Evolutionary conservation across 1,139 yeast species (phyloP).

Genomic region (Lodderomyces theae): DNA sequence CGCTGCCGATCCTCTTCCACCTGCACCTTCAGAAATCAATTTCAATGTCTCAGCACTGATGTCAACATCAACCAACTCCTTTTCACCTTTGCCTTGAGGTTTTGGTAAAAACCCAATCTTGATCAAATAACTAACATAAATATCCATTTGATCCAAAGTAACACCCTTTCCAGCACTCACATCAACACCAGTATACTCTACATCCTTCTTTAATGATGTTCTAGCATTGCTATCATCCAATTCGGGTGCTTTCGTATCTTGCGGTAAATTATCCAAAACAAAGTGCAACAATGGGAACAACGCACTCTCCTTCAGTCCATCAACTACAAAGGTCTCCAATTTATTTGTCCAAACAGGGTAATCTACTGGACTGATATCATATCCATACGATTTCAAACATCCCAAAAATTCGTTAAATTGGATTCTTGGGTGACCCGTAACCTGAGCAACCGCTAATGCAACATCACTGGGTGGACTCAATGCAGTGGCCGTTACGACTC

Average conservation of each 20-base stretch:
- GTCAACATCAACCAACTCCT: conserved; percentile 55
- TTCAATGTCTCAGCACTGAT: conserved; percentile 59
- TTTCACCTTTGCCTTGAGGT: conserved; percentile 45
- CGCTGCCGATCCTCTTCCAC: conserved; percentile 74
- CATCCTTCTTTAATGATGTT: conserved; percentile 58
- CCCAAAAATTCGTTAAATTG: conserved; percentile 73
- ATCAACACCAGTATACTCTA: conserved; percentile 63
- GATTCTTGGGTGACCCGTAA: conserved; percentile 95
- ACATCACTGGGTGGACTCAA: conserved; percentile 62
- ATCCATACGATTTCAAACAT: conserved; percentile 68
- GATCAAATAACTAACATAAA: conserved; percentile 75
- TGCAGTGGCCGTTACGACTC: conserved; percentile 81
- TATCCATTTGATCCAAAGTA: conserved; percentile 60
- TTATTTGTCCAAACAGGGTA: conserved; percentile 77
- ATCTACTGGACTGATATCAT: conserved; percentile 56
- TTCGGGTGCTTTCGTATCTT: conserved; percentile 91
- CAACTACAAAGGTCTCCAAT: conserved; percentile 74
- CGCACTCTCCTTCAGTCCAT: conserved; percentile 73
- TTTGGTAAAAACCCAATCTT: conserved; percentile 74
- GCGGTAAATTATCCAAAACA: conserved; percentile 88
- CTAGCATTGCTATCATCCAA: conserved; percentile 82
- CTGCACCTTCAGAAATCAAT: conserved; percentile 76
- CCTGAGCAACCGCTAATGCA: conserved; percentile 77
- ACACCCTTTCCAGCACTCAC: conserved; percentile 72
- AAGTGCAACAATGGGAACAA: conserved; percentile 90